Evolutionary conservation across 805 yeast species (phyloP), one percentile per base, ranked within the genome.

Genomic region (Wickerhamiella alocasiicola): DNA sequence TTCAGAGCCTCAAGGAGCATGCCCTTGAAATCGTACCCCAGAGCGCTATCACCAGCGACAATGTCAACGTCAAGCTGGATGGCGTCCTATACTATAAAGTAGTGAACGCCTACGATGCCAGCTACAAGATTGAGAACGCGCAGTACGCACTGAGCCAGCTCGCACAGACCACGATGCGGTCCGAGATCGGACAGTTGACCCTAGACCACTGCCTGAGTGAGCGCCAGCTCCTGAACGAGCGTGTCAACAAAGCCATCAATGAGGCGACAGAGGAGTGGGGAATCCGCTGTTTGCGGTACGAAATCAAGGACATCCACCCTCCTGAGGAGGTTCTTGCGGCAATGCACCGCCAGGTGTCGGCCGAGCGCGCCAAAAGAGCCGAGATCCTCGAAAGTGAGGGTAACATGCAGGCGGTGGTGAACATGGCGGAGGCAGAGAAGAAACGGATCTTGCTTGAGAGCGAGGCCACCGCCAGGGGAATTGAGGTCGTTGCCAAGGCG

Each of bases 211-310:
- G 81, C 13, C 66, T 82, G 49, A 69, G 74, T 46, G 94, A 82
- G 58, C 70, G 94, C 58, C 87, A 79, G 55, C 55, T 70, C 24
- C 67, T 82, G 50, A 82, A 82, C 60, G 59, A 60, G 48, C 79
- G 80, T 61, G 82, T 82, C 59, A 81, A 85, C 42, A 55, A 66
- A n/a, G 81, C 78, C 3, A 74, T 82, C 54, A 82, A 83, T 56
- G 91, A 81, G 53, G 94, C 94, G 12, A 82, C 94, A 9, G 63
- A 65, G 42, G 84, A 74, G 39, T 82, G 94, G 94, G 94, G 94
- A 42, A 77, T 82, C 43, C 70, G 72, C 53, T 83, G 93, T 55
- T 65, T 82, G 46, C 71, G 94, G 54, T 81, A 83, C 59, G 94
- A 82, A 59, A 81, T 82, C 61, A 72, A 85, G 54, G 94, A 82